Base-by-base conservation (phyloP, 1,284 basidiomycete species). In the Cystobasidium sp. region DNA sequence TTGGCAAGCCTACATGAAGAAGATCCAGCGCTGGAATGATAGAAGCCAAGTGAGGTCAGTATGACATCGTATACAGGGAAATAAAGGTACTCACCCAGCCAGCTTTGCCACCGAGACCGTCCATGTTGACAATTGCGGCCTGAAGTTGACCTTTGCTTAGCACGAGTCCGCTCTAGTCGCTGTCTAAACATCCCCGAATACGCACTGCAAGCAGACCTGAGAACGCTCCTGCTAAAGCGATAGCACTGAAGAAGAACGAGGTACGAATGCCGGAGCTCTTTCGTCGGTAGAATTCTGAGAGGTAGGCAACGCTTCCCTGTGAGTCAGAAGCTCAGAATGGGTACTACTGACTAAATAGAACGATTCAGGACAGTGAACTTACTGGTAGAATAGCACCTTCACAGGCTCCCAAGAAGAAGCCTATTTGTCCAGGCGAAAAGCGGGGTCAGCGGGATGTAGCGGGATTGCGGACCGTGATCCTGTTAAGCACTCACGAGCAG, bases 401-500 rank as follows among this genome's bases (percentile, higher is more conserved):
- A 39, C 51, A 51, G n/a, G 65, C 65, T 41, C 71, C 89, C n/a
- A 90, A 82, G 81, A 90, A 88, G 81, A 90, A 68, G 14, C 66
- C 66, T 56, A 44, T 12, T 53, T 41, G 24, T 2, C 16, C 8
- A 14, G 31, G 14, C 3, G 5, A 24, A 68, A 44, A 10, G 10
- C 62, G 46, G 24, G 20, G 41, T 22, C 44, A 41, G 65, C 24
- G 8, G 12, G 51, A 39, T 16, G 18, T 20, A 37, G 14, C 20
- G 14, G n/a, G 14, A 31, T 37, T 39, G 12, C 41, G 12, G 9
- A n/a, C 16, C 37, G 44, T 44, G 14, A 20, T 51, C 6, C 8
- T 10, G n/a, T 12, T 18, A 47, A 12, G 7, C n/a, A 61, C 58
- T 90, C 88, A 1, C 89, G 86, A 59, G 86, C 87, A 1, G 83